Evolutionary conservation across 164 flowering plant species (phyloP).

Genomic region (Saururus chinensis): DNA sequence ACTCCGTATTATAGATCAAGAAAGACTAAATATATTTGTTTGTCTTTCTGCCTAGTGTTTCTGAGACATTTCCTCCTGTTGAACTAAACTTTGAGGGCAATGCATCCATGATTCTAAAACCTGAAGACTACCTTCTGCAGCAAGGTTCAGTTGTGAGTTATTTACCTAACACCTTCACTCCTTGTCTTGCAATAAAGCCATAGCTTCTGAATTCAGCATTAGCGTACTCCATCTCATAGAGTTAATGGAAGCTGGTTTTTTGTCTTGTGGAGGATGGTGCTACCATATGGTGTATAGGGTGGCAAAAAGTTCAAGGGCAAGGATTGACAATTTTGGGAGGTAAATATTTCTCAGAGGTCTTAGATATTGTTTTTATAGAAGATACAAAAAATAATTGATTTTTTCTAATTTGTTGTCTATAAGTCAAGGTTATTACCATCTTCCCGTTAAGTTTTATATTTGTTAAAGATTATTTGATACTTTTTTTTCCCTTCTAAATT

Average conservation of each 20-base stretch:
- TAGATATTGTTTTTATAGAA: neutral
- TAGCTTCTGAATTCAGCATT: too few relatives aligned
- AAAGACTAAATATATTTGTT: slow-evolving; percentile 1
- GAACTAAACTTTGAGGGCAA: slow-evolving; percentile 72
- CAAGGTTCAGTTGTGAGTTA: slow-evolving; percentile 54
- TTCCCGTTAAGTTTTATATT: too few relatives aligned
- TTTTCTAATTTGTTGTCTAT: neutral
- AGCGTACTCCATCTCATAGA: neutral
- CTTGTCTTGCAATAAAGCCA: neutral
- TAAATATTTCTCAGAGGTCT: slow-evolving; percentile 12
- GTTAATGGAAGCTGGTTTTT: neutral
- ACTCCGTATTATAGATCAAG: neutral
- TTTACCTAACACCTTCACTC: neutral
- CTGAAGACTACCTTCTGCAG: slow-evolving; percentile 60
- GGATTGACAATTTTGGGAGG: slow-evolving; percentile 91
- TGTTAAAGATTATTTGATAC: too few relatives aligned
- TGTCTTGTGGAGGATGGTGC: slow-evolving; percentile 44
- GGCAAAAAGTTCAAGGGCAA: slow-evolving; percentile 60
- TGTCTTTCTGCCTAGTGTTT: slow-evolving; percentile 31
- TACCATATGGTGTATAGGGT: slow-evolving; percentile 86
- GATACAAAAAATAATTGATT: neutral
- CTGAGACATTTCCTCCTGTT: slow-evolving; percentile 60
- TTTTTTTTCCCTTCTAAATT: too few relatives aligned
- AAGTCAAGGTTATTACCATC: too few relatives aligned
- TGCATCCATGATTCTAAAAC: slow-evolving; percentile 62